Evolutionary conservation across 2,329 filamentous ascomycete species (phyloP).

Genomic region (Septoria linicola): DNA sequence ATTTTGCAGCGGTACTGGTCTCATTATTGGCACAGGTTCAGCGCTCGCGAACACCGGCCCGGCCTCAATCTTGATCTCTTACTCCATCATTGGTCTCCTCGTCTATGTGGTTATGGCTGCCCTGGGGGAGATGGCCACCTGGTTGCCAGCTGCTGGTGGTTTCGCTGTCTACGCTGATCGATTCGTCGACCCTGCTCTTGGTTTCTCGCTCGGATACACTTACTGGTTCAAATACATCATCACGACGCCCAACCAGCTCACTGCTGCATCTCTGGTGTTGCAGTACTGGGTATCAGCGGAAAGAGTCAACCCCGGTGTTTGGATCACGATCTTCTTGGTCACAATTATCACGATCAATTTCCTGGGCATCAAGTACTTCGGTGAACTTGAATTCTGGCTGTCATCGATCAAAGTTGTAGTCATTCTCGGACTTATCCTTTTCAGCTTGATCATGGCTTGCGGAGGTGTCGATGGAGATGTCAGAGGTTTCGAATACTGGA

Average conservation of each 20-base stretch:
- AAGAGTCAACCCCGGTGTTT: constrained; percentile 51
- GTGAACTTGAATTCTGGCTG: constrained; percentile 53
- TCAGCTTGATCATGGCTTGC: constrained; percentile 38
- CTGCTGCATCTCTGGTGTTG: constrained; percentile 74
- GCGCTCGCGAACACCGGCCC: constrained; percentile 55
- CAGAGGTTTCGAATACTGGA: constrained; percentile 46
- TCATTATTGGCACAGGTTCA: constrained; percentile 65
- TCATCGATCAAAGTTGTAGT: constrained; percentile 49
- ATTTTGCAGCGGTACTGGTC: constrained; percentile 64
- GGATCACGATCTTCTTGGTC: constrained; percentile 61
- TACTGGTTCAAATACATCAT: constrained; percentile 70
- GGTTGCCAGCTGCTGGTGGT: constrained; percentile 73
- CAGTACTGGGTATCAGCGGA: constrained; percentile 66
- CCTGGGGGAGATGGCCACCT: constrained; percentile 81
- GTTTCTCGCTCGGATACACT: constrained; percentile 70
- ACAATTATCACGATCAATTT: constrained; percentile 48
- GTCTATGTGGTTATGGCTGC: constrained; percentile 81
- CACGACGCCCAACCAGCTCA: constrained; percentile 79
- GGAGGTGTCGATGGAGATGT: constrained; percentile 36
- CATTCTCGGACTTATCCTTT: constrained; percentile 48
- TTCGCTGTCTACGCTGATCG: constrained; percentile 79
- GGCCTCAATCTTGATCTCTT: constrained; percentile 69
- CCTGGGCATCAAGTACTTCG: constrained; percentile 61
- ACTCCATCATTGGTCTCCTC: constrained; percentile 66
- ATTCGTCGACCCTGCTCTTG: constrained; percentile 77